Evolutionary conservation across 306 rosid genomes (phyloP).

Genomic region (apple (Malus domestica)): DNA sequence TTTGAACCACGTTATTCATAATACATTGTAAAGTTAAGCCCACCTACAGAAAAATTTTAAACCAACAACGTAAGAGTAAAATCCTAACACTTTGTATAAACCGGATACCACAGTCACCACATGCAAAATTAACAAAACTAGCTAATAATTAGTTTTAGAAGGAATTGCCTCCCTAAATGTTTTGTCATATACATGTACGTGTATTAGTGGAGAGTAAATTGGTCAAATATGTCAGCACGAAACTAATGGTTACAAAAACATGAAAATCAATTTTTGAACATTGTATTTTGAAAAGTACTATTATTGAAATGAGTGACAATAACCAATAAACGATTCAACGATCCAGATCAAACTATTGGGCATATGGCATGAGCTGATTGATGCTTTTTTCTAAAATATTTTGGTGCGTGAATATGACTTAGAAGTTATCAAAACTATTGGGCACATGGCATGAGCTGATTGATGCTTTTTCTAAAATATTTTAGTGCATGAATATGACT

Average conservation of each 20-base stretch:
- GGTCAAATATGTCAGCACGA: not conserved
- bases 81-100: too few relatives aligned
- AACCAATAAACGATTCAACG: slow-evolving; percentile 23
- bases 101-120: too few relatives aligned
- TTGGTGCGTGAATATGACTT: not conserved
- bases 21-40: too few relatives aligned
- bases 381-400: not conserved
- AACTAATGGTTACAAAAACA: not conserved
- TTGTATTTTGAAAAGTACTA: not conserved
- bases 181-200: not conserved
- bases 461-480: not conserved
- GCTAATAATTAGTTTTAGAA: not conserved
- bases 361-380: not conserved
- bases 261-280: not conserved
- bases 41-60: accelerated
- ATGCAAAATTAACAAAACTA: too few relatives aligned
- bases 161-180: not conserved
- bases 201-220: not conserved
- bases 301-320: not conserved
- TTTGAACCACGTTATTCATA: too few relatives aligned
- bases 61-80: too few relatives aligned
- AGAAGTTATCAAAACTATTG: not conserved
- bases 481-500: not conserved
- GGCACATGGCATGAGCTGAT: not conserved
- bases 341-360: slow-evolving; percentile 7